A percentile compares a stretch with the other conserved stretches of the same genome.
phyloP scores from a whole-genome alignment of 768 basidiomycete genomes.

The Trametes coccinea region DNA sequence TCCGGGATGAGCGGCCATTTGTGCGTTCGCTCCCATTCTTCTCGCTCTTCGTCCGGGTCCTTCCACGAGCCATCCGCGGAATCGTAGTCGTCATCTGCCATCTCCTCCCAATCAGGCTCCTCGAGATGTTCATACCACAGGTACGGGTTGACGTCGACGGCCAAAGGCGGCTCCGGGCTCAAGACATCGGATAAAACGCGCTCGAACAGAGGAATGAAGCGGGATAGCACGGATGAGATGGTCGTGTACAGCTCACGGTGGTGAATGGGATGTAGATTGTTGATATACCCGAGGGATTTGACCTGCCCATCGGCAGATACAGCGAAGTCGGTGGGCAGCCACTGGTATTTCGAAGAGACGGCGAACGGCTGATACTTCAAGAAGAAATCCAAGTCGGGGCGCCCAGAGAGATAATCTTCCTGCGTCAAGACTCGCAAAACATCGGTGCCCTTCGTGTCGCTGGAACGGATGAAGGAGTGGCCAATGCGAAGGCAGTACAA shows the following conservation, averaged over 20 bases:
- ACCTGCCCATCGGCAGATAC: conserved; percentile 26
- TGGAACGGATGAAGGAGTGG: neutral
- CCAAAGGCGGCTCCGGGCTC: neutral
- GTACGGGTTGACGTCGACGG: neutral
- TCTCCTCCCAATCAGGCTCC: neutral
- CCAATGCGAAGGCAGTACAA: conserved; percentile 36
- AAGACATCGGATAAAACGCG: conserved; percentile 24
- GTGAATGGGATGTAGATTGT: conserved; percentile 29
- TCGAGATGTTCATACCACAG: neutral
- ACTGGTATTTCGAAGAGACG: conserved; percentile 25
- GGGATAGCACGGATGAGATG: conserved; percentile 21
- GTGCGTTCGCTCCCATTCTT: neutral
- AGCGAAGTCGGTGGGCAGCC: conserved; percentile 33
- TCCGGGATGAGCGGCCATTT: conserved; percentile 1
- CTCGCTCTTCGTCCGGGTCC: neutral
- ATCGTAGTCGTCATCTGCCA: neutral
- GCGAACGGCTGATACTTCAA: neutral
- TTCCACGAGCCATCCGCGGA: neutral
- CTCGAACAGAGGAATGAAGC: conserved; percentile 30
- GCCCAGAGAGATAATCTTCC: neutral
- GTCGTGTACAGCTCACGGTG: conserved; percentile 22
- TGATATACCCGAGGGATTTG: conserved; percentile 27
- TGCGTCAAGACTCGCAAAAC: neutral
- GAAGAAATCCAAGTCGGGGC: neutral
- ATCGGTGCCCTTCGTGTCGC: neutral